Conservation (phyloP, 2,329 filamentous ascomycete genomes). For the Cladosporium cucumerinum region DNA sequence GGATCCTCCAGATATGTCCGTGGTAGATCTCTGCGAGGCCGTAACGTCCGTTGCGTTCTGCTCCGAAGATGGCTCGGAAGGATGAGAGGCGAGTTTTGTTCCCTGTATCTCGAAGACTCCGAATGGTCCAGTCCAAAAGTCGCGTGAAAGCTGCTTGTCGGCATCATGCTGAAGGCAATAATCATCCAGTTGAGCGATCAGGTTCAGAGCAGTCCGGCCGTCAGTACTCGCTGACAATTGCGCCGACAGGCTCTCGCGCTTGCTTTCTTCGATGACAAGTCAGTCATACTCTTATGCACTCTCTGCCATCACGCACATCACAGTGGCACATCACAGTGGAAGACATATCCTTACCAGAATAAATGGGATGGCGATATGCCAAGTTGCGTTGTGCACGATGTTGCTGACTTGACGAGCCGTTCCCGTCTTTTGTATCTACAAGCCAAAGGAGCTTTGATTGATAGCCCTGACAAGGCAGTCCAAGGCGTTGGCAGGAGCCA, state of each 20-base stretch:
- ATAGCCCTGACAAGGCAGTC: slow-evolving; percentile 3
- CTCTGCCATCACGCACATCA: neutral
- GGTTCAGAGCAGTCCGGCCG: neutral
- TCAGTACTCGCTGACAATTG: slow-evolving; percentile 5
- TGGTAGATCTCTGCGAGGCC: neutral
- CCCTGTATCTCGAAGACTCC: neutral
- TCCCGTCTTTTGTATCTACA: neutral
- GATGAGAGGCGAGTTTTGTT: neutral
- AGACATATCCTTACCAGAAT: neutral
- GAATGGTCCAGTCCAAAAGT: neutral
- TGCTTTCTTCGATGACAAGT: neutral
- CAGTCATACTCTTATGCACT: neutral
- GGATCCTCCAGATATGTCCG: neutral
- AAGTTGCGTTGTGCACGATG: slow-evolving; percentile 1
- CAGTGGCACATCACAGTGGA: neutral
- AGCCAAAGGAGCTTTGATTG: neutral
- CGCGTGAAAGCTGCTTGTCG: neutral
- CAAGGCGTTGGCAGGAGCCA: slow-evolving; percentile 3
- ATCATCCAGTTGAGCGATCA: slow-evolving; percentile 7
- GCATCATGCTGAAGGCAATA: neutral
- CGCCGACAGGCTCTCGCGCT: neutral
- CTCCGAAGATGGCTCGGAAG: neutral
- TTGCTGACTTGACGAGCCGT: neutral
- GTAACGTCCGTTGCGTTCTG: neutral
- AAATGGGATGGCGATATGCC: neutral